Evolutionary conservation across 257 asterid genomes (phyloP).

Genomic region (Solanum chaucha): DNA sequence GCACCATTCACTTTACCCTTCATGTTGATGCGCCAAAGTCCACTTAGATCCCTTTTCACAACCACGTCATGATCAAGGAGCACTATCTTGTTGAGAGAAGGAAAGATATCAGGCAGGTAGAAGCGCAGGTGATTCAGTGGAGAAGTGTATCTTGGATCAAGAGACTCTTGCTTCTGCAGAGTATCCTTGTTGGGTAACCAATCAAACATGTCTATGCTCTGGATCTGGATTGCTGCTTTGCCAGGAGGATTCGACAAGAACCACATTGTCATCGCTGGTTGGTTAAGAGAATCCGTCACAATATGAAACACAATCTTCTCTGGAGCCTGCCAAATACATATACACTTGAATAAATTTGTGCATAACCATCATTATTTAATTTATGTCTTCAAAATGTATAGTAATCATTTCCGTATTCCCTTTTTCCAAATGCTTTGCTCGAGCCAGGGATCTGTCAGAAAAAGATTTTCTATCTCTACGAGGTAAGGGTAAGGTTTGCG

Average conservation of each 20-base stretch:
- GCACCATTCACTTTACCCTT: conserved; percentile 50
- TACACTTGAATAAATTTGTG: background rate
- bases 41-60: conserved; percentile 43
- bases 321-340: conserved; percentile 28
- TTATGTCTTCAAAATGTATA: background rate
- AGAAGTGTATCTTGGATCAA: conserved; percentile 57
- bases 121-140: conserved; percentile 57
- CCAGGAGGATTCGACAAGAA: conserved; percentile 38
- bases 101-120: conserved; percentile 50
- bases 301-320: conserved; percentile 46
- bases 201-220: conserved; percentile 45
- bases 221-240: conserved; percentile 36
- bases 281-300: conserved; percentile 42
- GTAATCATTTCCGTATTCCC: background rate
- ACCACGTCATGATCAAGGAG: conserved; percentile 51
- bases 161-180: conserved; percentile 32
- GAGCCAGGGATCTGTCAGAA: background rate
- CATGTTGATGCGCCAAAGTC: conserved; percentile 36
- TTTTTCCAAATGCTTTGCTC: background rate
- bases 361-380: background rate
- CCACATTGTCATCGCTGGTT: conserved; percentile 55
- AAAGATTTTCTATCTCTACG: background rate
- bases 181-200: conserved; percentile 47
- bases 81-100: conserved; percentile 40
- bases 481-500: background rate